Evolutionary conservation across 148 eudicot genomes (phyloP).

Genomic region (Cornus controversa): DNA sequence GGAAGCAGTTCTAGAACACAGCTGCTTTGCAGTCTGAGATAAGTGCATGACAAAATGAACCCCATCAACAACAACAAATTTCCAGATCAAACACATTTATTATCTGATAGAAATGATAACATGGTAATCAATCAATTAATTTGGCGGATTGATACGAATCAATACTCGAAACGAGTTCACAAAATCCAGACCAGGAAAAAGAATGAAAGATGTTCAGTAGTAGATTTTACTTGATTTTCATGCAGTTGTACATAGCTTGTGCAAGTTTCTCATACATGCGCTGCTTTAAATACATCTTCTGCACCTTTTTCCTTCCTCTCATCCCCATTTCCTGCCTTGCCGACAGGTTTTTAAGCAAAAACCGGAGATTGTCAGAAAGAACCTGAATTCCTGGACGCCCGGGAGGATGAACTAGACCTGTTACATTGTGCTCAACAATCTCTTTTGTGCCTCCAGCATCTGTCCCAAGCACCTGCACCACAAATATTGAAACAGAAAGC

Average conservation of each 20-base stretch:
- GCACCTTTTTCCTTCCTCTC: conserved; percentile 75
- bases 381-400: conserved; percentile 69
- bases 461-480: conserved; percentile 85
- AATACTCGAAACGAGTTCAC: conserved; percentile 3
- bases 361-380: conserved; percentile 66
- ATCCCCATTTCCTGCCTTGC: conserved; percentile 73
- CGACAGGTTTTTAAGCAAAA: conserved; percentile 63
- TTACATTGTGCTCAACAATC: conserved; percentile 77
- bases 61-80: background rate
- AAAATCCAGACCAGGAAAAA: conserved; percentile 18
- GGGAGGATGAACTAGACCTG: conserved; percentile 80
- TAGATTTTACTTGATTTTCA: conserved; percentile 61
- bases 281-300: conserved; percentile 79
- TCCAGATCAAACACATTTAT: background rate
- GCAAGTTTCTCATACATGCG: conserved; percentile 84
- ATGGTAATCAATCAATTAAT: conserved; percentile 3
- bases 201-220: conserved; percentile 17
- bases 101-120: background rate
- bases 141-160: background rate
- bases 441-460: conserved; percentile 95
- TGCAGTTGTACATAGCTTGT: conserved; percentile 76
- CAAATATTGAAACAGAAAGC: background rate
- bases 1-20: background rate
- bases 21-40: too few species aligned
- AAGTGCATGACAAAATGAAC: too few species aligned